Evolutionary conservation across 331 rosid genomes (phyloP), one percentile per base, ranked within the genome.

Genomic region (Quercus phellos): DNA sequence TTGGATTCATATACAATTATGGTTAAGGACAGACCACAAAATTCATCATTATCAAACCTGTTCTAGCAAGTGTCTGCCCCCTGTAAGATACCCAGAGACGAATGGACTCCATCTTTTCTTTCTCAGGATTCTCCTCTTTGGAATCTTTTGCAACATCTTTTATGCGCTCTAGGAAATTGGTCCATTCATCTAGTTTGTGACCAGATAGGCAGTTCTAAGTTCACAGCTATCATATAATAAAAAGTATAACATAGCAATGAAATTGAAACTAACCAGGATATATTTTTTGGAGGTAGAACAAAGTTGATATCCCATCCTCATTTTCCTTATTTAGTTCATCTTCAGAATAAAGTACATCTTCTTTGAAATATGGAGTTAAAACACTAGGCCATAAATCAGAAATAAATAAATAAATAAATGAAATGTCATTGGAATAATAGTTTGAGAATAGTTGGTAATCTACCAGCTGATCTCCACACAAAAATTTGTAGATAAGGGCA

Each of bases 51-150:
- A 83, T 84, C 79, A 79, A 55, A 91, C 99, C 99, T 90, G 99
- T 95, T 81, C 98, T 90, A 84, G 82, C 88, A 70, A 95, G 97
- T 78, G 99, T 93, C 85, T 95, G 99, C 73, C 94, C 99, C 76
- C 99, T 91, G 83, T 81, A 93, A 82, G 99, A 95, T 74, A 92
- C 99, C 99, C 99, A 95, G 67, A 78, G 87, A 60, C 98, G 90
- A 70, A 1, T 78, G 10, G 27, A 66, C 64, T 92, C 99, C 21
- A 19, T 79, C 81, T 10, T 75, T 5, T 79, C 77, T 72, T 78
- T 83, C 1, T 13, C 81, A 42, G 11, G 5, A 71, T 35, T 29
- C 3, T 14, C 78, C 46, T 0, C 32, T 79, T 61, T 72, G 55
- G 61, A 22, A 34, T 85, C 53, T 46, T 46, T 46, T 12, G 13